phyloP scores from a whole-genome alignment of 2,329 filamentous ascomycete species.

The Cladobotryum mycophilum region DNA sequence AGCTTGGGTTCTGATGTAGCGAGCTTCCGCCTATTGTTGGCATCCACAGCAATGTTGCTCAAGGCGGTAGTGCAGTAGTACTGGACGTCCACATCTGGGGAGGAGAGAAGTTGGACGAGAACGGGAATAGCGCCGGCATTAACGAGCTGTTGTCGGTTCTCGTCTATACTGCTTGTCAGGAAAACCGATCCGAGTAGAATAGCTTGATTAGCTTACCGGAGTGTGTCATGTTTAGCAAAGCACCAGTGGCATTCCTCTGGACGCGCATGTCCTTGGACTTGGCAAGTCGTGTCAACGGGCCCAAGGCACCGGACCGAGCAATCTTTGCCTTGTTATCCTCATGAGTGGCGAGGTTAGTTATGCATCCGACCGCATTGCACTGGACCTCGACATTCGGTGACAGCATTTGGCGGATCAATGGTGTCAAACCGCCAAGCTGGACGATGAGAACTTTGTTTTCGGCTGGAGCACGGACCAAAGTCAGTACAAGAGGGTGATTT shows the following conservation, averaged over 20 bases:
- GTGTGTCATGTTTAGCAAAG: constrained; percentile 97
- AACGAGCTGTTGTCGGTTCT: constrained; percentile 95
- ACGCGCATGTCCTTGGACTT: constrained; percentile 99
- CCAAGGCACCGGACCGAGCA: constrained; percentile 85
- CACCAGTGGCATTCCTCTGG: constrained; percentile 93
- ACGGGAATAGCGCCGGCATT: constrained; percentile 97
- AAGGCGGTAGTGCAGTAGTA: constrained; percentile 99
- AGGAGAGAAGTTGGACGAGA: constrained; percentile 88
- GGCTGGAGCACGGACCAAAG: constrained; percentile 53
- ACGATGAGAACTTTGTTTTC: constrained; percentile 98
- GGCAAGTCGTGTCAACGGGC: constrained; percentile 81
- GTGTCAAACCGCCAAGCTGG: constrained; percentile 78
- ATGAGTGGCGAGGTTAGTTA: constrained; percentile 95
- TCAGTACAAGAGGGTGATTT: not conserved
- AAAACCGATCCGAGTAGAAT: too few relatives aligned
- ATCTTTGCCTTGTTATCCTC: constrained; percentile 99
- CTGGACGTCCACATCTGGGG: constrained; percentile 91
- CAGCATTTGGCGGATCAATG: constrained; percentile 96
- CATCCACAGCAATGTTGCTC: constrained; percentile 96
- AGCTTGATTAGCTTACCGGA: constrained; percentile 57
- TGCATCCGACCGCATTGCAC: constrained; percentile 98
- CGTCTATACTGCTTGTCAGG: constrained; percentile 51
- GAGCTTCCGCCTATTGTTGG: constrained; percentile 82
- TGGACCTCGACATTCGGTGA: constrained; percentile 97
- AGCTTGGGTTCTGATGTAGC: constrained; percentile 86